phyloP scores from a whole-genome alignment of 192 early-diverging fungal genomes.

The Backusella tuberculispora region DNA sequence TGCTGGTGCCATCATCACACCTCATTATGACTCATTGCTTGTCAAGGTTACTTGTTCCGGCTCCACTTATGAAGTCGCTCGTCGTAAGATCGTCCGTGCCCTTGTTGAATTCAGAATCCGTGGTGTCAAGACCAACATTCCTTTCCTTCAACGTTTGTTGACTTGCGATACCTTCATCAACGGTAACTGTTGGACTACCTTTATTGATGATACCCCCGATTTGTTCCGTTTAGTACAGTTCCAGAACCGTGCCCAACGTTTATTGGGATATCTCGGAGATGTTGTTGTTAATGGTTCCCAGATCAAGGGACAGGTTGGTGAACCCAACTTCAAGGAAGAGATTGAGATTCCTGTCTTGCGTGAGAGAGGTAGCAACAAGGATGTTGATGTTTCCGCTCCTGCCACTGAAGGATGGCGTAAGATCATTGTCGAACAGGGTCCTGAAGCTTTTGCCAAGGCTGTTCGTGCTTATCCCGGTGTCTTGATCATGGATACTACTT shows the following conservation, averaged over 20 bases:
- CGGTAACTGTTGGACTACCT: conserved; percentile 95
- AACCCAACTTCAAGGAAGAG: conserved; percentile 68
- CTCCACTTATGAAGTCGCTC: conserved; percentile 86
- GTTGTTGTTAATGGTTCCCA: conserved; percentile 90
- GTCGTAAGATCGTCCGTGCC: conserved; percentile 86
- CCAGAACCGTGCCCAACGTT: conserved; percentile 85
- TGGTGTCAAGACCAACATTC: conserved; percentile 96
- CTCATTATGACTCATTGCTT: conserved; percentile 94
- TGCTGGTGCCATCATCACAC: conserved; percentile 90
- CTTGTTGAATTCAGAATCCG: conserved; percentile 95
- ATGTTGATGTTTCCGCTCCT: conserved; percentile 58
- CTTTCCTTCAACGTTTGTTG: conserved; percentile 88
- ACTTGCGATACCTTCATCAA: conserved; percentile 79
- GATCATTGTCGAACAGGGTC: conserved; percentile 82
- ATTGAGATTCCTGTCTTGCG: conserved; percentile 67
- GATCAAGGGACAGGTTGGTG: conserved; percentile 87
- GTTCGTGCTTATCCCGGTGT: conserved; percentile 85
- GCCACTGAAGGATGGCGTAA: conserved; percentile 87
- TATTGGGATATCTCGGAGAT: conserved; percentile 90
- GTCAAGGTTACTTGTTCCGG: conserved; percentile 91
- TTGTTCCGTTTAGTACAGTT: conserved; percentile 80
- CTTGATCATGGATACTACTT: conserved; percentile 96
- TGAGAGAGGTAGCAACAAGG: conserved; percentile 48
- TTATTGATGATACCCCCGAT: conserved; percentile 96
- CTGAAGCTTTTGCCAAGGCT: conserved; percentile 90